These are phyloP conservation scores for Monascus purpureus DNA, from an alignment of 495 filamentous ascomycete genomes.

Conservation along the genomic window DNA sequence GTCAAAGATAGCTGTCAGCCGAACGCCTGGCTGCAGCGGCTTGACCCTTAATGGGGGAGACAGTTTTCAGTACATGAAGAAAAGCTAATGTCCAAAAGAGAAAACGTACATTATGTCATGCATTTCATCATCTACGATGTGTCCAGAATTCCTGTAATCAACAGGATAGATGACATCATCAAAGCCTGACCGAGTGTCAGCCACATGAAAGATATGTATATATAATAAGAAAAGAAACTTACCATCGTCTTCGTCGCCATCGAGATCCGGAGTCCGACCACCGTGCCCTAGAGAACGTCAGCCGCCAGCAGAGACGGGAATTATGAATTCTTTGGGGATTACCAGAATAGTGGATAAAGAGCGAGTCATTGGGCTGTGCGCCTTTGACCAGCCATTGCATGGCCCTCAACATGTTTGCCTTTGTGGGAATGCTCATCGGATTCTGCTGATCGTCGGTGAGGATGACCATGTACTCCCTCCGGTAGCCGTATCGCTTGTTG, in stretches of 20 bases:
- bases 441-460: constrained; percentile 93
- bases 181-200: too few relatives aligned
- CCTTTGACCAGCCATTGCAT: constrained; percentile 99
- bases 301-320: too few relatives aligned
- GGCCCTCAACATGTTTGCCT: constrained; percentile 83
- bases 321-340: too few relatives aligned
- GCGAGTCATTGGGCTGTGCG: constrained; percentile 83
- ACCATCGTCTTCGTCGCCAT: constrained; percentile 88
- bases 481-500: constrained; percentile 72
- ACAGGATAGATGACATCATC: constrained; percentile 97
- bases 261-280: constrained; percentile 85
- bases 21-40: constrained; percentile 70
- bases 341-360: constrained; percentile 98
- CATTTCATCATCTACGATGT: constrained; percentile 98
- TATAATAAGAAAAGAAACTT: constrained; percentile 3
- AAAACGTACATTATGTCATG: constrained; percentile 65
- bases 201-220: too few relatives aligned
- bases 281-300: constrained; percentile 55
- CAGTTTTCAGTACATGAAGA: background rate
- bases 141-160: constrained; percentile 76
- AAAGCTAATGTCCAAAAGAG: background rate
- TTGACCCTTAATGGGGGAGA: constrained; percentile 32
- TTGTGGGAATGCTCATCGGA: constrained; percentile 87
- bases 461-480: constrained; percentile 95
- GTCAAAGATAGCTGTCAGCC: constrained; percentile 94